Evolutionary conservation across 2,329 filamentous ascomycete species (phyloP).

Genomic region (Colletotrichum musicola): DNA sequence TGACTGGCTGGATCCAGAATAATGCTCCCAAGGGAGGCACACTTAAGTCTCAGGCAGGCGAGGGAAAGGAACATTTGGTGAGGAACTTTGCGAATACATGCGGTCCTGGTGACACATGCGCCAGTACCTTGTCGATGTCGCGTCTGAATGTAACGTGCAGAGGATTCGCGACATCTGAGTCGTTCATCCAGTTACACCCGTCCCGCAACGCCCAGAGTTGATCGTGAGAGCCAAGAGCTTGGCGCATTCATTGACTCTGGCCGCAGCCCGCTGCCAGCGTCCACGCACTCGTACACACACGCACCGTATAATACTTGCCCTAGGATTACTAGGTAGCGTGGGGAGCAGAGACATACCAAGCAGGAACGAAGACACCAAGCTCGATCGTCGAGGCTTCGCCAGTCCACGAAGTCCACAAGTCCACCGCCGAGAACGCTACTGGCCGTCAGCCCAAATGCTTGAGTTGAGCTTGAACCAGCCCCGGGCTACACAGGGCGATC

Average conservation of each 20-base stretch:
- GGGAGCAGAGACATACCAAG: constrained; percentile 23
- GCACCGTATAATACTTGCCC: too few species aligned
- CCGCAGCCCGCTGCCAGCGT: neutral
- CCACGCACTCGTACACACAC: neutral
- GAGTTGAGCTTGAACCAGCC: constrained; percentile 36
- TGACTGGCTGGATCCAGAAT: constrained; percentile 12
- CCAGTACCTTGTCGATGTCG: constrained; percentile 19
- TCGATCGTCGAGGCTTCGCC: constrained; percentile 33
- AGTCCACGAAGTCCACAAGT: constrained; percentile 25
- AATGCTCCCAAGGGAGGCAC: constrained; percentile 10
- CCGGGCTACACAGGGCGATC: neutral
- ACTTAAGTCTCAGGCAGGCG: neutral
- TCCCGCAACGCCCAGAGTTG: constrained; percentile 35
- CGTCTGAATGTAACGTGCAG: constrained; percentile 36
- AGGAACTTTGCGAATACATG: constrained; percentile 3
- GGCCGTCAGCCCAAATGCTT: constrained; percentile 33
- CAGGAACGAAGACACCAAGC: constrained; percentile 27
- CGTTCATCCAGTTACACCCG: constrained; percentile 35
- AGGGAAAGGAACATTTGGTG: neutral
- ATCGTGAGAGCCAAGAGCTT: constrained; percentile 38
- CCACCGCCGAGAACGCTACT: constrained; percentile 26
- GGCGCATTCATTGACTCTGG: constrained; percentile 25
- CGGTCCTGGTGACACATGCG: constrained; percentile 19
- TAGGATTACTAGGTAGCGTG: neutral
- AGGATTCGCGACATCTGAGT: constrained; percentile 28